Evolutionary conservation across 495 filamentous ascomycete species (phyloP), one percentile per base, ranked within the genome.

Genomic region (Neurospora sp.): DNA sequence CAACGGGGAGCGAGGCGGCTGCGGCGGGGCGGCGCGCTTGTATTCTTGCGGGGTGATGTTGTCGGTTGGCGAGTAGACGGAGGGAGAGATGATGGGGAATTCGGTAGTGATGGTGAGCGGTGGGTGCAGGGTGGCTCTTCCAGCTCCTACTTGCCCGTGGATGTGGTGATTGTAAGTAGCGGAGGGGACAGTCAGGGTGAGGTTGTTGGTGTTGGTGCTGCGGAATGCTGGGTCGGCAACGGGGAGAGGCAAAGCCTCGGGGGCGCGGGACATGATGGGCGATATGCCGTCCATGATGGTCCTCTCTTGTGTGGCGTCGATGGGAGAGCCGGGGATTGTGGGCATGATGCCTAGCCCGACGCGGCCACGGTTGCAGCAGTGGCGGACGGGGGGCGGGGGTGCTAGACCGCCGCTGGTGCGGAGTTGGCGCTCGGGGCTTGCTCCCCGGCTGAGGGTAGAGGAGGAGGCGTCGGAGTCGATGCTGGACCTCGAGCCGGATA

Each of bases 41-140:
- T 78, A 77, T 38, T 78, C 76, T n/a, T 74, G 62, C 1, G 78
- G 76, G 27, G 79, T 76, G 18, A 48, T n/a, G 71, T 77, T 76
- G 23, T 76, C 74, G 20, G 16, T 69, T 1, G 75, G 62, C 0
- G 75, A 76, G 10, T 39, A 40, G 42, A 27, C 54, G 38, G 39
- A 16, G 14, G 41, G 59, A 9, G 40, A 23, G 38, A 38, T 9
- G 35, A 7, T 69, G 46, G 20, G 31, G 11, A 42, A 31, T 14
- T 35, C 14, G 41, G 59, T 70, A 59, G 35, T 23, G 23, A 41
- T 27, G 46, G n/a, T 71, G 31, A 66, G 40, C 3, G 38, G 48
- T 7, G 46, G n/a, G 3, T 31, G 42, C 42, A 40, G 72, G 0
- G 73, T 38, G 35, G 73, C 27, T 38, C 48, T 69, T 69, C 70